Evolutionary conservation across 2,329 filamentous ascomycete genomes (phyloP).

Genomic region (Penicillium freii): DNA sequence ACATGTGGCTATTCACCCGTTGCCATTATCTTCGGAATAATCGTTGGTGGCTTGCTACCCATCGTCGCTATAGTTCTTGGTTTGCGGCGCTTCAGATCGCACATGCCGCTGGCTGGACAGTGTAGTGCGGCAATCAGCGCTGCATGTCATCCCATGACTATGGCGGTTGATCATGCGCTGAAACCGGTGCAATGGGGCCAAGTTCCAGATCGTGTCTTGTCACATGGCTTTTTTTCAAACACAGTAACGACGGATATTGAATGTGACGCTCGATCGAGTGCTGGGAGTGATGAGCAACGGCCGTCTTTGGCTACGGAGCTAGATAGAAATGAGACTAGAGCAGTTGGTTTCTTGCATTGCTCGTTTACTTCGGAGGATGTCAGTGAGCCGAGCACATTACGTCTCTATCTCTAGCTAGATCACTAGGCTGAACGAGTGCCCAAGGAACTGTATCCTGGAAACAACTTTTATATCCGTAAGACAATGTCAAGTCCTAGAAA

Average conservation of each 20-base stretch:
- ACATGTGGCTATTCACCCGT: conserved; percentile 1
- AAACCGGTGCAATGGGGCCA: background rate
- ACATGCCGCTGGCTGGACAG: background rate
- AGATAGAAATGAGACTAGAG: background rate
- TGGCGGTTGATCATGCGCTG: background rate
- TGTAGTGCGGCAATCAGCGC: conserved; percentile 1
- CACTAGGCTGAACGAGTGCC: too few relatives aligned
- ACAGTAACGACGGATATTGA: background rate
- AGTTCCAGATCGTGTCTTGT: background rate
- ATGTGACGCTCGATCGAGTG: background rate
- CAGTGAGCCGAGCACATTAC: too few relatives aligned
- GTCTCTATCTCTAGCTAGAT: too few relatives aligned
- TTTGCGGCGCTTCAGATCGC: background rate
- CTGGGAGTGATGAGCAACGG: background rate
- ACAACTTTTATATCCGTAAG: too few relatives aligned
- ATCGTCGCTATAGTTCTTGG: background rate
- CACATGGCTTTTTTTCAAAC: background rate
- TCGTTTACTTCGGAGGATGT: background rate
- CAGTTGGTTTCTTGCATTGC: background rate
- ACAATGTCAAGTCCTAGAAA: too few relatives aligned
- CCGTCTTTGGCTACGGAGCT: background rate
- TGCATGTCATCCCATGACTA: background rate
- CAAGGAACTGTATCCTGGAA: too few relatives aligned
- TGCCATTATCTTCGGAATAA: background rate
- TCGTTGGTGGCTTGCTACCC: background rate